Conservation (phyloP, 768 basidiomycete species). For the Mycena amicta region DNA sequence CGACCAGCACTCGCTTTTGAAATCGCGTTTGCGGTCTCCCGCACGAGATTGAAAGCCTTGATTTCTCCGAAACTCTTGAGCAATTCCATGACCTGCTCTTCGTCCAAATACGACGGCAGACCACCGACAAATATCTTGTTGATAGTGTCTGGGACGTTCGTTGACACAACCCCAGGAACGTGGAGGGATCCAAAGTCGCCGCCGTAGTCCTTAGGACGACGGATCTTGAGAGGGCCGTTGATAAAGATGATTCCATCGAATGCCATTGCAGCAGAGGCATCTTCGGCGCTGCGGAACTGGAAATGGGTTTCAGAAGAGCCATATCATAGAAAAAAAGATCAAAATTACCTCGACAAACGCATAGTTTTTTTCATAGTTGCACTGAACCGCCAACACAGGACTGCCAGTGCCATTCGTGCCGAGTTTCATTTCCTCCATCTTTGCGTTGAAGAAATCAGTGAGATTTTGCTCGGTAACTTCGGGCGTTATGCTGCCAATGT, state of each 20-base stretch:
- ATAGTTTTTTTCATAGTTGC: slow-evolving; percentile 99
- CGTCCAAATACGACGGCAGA: slow-evolving; percentile 91
- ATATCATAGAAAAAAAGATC: background rate
- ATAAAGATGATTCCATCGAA: slow-evolving; percentile 98
- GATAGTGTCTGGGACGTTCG: slow-evolving; percentile 94
- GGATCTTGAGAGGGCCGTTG: slow-evolving; percentile 94
- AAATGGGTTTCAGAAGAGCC: slow-evolving; percentile 11
- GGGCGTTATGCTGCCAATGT: slow-evolving; percentile 95
- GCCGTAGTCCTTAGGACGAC: slow-evolving; percentile 96
- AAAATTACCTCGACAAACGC: slow-evolving; percentile 89
- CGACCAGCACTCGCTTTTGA: slow-evolving; percentile 67
- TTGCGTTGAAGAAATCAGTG: slow-evolving; percentile 91
- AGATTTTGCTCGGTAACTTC: slow-evolving; percentile 93
- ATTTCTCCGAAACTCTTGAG: slow-evolving; percentile 97
- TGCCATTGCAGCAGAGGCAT: slow-evolving; percentile 94
- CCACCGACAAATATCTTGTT: slow-evolving; percentile 99
- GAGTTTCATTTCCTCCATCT: slow-evolving; percentile 92
- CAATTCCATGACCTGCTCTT: slow-evolving; percentile 98
- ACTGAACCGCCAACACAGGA: slow-evolving; percentile 90
- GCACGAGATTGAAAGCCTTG: slow-evolving; percentile 96
- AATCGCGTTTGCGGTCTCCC: slow-evolving; percentile 85
- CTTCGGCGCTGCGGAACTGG: slow-evolving; percentile 97
- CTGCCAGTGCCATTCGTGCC: slow-evolving; percentile 85
- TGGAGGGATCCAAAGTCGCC: slow-evolving; percentile 70
- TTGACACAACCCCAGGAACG: slow-evolving; percentile 94